These are phyloP conservation scores for Kurtzmaniella cleridarum DNA, from an alignment of 805 yeast genomes.

Conservation along the genomic window DNA sequence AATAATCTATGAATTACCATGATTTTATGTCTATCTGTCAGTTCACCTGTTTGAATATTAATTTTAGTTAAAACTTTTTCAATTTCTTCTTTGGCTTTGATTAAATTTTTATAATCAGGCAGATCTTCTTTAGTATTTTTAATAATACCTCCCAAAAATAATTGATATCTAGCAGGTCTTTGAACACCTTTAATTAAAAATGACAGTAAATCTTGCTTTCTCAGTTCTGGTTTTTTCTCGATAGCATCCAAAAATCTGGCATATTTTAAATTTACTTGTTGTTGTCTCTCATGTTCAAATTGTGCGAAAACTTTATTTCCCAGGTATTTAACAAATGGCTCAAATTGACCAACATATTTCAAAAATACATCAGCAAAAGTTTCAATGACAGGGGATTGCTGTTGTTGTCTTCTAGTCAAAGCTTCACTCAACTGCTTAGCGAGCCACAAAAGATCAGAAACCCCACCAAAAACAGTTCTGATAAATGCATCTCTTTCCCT, in stretches of 20 bases:
- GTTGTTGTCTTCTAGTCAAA: constrained; percentile 75
- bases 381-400: constrained; percentile 75
- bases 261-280: constrained; percentile 82
- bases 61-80: constrained; percentile 71
- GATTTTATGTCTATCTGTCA: constrained; percentile 86
- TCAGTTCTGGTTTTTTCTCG: constrained; percentile 75
- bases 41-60: constrained; percentile 86
- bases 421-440: constrained; percentile 87
- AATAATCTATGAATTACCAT: constrained; percentile 57
- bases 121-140: constrained; percentile 76
- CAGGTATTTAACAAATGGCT: constrained; percentile 88
- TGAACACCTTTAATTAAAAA: constrained; percentile 94
- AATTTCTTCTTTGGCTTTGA: constrained; percentile 69
- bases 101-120: constrained; percentile 64
- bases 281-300: constrained; percentile 91
- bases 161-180: constrained; percentile 90
- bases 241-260: constrained; percentile 92
- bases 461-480: constrained; percentile 86
- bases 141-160: constrained; percentile 73
- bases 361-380: constrained; percentile 84
- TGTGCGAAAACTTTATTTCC: constrained; percentile 94
- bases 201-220: constrained; percentile 88
- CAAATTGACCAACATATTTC: constrained; percentile 80
- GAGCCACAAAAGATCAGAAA: constrained; percentile 77
- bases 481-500: constrained; percentile 87